Evolutionary conservation across 2,329 filamentous ascomycete species (phyloP), one percentile per base, ranked within the genome.

Genomic region (Fusarium neocosmosporiellum): DNA sequence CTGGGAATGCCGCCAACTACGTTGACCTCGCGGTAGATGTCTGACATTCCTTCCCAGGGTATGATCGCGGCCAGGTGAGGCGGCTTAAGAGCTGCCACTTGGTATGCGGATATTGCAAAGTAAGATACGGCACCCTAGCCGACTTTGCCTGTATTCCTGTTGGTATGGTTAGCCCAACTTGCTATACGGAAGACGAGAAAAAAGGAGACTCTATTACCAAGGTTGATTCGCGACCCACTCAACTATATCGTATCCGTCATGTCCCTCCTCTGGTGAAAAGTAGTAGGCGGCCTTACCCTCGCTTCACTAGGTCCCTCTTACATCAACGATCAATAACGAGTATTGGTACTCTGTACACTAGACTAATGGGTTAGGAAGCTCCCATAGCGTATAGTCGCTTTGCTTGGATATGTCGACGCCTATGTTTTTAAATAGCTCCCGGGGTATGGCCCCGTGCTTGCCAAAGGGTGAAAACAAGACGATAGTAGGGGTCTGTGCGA

Each of bases 1-100:
- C 34, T 59, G 16, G 65, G 65, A n/a, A 67, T 67, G 4, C 65
- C 65, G 8, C 63, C 63, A 11, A 50, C 46, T 2, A 27, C 13
- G 31, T 66, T 66, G n/a, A 59, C 58, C 57, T 65, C 63, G 7
- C 63, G 63, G 34, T 65, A 65, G 16, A 65, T 20, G 24, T 65
- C 63, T 13, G 43, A 53, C 27, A 65, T 65, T 6, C 63, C 63
- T 55, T 65, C 63, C 63, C 63, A 65, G 11, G 39, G 37, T 8
- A 59, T 54, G 13, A 65, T n/a, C 6, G 63, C 57, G 27, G 59
- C 57, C 10, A 65, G 46, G 22, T 60, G 63, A 10, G 63, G 63
- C 22, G 63, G 63, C 22, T 36, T 22, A 11, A 60, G 55, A n/a
- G 53, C 63, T 27, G 63, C 63, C 10, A 41, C 54, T 50, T 65